These are phyloP conservation scores for Suhomyces faveliae DNA, from an alignment of 805 yeast genomes.

Conservation along the genomic window DNA sequence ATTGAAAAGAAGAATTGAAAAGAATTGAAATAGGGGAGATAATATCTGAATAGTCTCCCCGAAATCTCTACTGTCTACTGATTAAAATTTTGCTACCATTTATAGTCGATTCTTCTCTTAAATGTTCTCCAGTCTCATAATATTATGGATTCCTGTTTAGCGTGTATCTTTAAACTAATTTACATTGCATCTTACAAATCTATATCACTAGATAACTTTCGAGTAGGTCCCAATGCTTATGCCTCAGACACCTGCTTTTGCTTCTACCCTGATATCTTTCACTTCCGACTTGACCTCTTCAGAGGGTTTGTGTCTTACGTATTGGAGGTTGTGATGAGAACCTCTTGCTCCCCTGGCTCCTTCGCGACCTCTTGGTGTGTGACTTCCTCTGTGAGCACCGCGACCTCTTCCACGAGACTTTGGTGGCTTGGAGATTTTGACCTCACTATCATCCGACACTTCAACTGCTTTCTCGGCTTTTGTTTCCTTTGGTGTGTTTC, in stretches of 20 bases:
- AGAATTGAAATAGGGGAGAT: too few species aligned
- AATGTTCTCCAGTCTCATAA: not conserved
- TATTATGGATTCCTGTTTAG: not conserved
- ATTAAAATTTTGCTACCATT: not conserved
- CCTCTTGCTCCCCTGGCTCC: conserved; percentile 18
- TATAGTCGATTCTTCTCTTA: not conserved
- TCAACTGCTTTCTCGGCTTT: not conserved
- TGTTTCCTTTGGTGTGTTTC: not conserved
- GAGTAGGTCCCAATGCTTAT: not conserved
- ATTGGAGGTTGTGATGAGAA: conserved; percentile 16
- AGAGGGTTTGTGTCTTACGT: conserved; percentile 20
- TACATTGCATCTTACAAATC: conserved; percentile 5
- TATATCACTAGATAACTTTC: not conserved
- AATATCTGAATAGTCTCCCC: too few species aligned
- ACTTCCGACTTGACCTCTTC: conserved; percentile 1
- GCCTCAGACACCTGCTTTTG: not conserved
- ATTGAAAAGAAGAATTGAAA: too few species aligned
- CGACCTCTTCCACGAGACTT: conserved; percentile 12
- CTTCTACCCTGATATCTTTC: not conserved
- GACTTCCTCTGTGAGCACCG: conserved; percentile 5
- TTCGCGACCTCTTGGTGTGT: conserved; percentile 9
- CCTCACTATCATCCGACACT: not conserved
- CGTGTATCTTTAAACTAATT: not conserved
- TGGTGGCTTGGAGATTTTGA: not conserved
- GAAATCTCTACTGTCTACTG: not conserved